phyloP scores from a whole-genome alignment of 2,329 filamentous ascomycete species.

The Trichophyton schoenleinii region DNA sequence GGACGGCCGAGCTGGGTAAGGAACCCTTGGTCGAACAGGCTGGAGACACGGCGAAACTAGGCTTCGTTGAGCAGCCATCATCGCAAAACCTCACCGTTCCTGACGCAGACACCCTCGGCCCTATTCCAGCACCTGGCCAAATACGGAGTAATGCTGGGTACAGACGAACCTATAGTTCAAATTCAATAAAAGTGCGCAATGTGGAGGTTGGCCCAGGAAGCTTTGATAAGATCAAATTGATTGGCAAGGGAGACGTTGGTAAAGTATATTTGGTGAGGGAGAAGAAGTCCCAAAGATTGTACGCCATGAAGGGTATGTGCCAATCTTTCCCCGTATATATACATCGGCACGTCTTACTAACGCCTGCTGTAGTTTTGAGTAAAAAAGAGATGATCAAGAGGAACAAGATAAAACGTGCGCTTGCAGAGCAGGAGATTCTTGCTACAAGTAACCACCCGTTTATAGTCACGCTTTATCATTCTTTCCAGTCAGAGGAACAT shows the following conservation, averaged over 20 bases:
- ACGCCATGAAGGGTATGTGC: conserved; percentile 88
- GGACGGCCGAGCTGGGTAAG: conserved; percentile 76
- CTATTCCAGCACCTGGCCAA: conserved; percentile 55
- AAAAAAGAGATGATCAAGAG: conserved; percentile 99
- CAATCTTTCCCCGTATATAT: neutral
- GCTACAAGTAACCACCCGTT: conserved; percentile 98
- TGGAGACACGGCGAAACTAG: conserved; percentile 40
- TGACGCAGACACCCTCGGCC: conserved; percentile 39
- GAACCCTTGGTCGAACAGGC: conserved; percentile 56
- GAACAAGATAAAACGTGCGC: conserved; percentile 97
- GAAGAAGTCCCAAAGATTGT: conserved; percentile 90
- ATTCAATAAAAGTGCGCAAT: conserved; percentile 95
- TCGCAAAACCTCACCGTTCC: conserved; percentile 21
- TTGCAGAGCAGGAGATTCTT: conserved; percentile 95
- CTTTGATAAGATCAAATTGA: conserved; percentile 99
- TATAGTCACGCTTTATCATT: conserved; percentile 96
- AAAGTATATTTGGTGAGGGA: conserved; percentile 96
- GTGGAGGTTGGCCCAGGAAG: conserved; percentile 91
- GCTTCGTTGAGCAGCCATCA: conserved; percentile 39
- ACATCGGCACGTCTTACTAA: neutral
- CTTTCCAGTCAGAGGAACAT: conserved; percentile 97
- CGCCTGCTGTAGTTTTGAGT: conserved; percentile 62
- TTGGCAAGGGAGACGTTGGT: conserved; percentile 95
- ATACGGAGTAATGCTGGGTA: conserved; percentile 60
- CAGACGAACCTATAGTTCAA: conserved; percentile 92